phyloP scores from a whole-genome alignment of 805 yeast genomes.

The Schwanniomyces pseudopolymorphus region DNA sequence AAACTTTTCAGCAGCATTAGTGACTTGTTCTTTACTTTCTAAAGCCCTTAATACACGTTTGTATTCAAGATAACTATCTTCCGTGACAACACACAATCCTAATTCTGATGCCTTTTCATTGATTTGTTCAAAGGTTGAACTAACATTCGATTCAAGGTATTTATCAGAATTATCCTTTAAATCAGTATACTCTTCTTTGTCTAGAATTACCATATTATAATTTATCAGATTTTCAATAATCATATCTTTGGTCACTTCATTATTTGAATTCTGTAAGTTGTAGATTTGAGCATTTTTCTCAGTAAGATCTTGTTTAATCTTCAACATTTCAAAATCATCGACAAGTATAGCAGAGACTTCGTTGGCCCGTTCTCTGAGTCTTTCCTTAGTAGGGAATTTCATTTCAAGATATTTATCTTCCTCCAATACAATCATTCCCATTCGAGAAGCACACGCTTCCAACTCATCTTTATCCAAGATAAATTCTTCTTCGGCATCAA shows the following conservation, averaged over 20 bases:
- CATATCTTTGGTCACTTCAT: constrained; percentile 19
- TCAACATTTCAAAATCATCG: constrained; percentile 25
- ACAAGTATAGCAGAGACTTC: constrained; percentile 18
- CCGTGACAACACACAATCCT: constrained; percentile 26
- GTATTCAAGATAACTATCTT: constrained; percentile 9
- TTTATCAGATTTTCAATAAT: constrained; percentile 25
- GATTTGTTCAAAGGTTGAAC: constrained; percentile 1
- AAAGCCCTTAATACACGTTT: constrained; percentile 13
- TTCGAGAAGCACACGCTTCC: constrained; percentile 20
- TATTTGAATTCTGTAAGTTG: constrained; percentile 13
- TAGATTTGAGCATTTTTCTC: constrained; percentile 30
- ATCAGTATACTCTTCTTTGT: constrained; percentile 26
- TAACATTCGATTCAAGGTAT: not conserved
- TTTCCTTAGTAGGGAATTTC: constrained; percentile 12
- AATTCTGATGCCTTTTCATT: constrained; percentile 34
- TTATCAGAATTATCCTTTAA: constrained; percentile 16
- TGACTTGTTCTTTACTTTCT: constrained; percentile 25
- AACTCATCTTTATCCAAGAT: constrained; percentile 26
- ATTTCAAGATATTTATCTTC: constrained; percentile 18
- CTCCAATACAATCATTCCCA: constrained; percentile 24
- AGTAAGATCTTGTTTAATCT: constrained; percentile 24
- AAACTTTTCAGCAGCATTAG: constrained; percentile 39
- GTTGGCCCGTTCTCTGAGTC: constrained; percentile 20
- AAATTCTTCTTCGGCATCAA: constrained; percentile 32
- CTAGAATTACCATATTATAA: constrained; percentile 31